phyloP scores from a whole-genome alignment of 345 rosid genomes.

The Leavenworthia alabamica region DNA sequence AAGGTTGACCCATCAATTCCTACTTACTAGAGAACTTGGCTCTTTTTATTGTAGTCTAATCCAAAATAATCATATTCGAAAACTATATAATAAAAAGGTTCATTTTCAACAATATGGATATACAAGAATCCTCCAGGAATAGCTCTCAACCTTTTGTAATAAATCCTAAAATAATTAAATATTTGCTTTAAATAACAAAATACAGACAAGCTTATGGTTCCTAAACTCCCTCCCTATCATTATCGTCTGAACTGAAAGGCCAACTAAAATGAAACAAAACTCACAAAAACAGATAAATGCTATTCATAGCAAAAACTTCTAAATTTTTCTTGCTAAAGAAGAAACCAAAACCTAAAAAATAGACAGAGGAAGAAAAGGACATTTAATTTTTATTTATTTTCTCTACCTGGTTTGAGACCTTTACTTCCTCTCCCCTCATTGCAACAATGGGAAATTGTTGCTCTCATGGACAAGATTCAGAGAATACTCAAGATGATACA shows the following conservation, averaged over 20 bases:
- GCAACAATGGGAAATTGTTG: constrained; percentile 72
- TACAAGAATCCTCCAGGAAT: constrained; percentile 17
- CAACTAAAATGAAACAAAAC: constrained; percentile 1
- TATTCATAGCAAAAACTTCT: constrained; percentile 19
- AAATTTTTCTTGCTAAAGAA: constrained; percentile 24
- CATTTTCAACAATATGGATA: constrained; percentile 3
- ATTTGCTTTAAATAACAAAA: constrained; percentile 20
- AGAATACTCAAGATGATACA: constrained; percentile 26
- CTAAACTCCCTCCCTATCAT: constrained; percentile 26
- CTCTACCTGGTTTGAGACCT: constrained; percentile 12
- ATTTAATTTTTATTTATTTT: background rate
- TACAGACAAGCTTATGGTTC: constrained; percentile 15
- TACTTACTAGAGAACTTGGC: constrained; percentile 34
- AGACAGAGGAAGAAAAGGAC: constrained; percentile 23
- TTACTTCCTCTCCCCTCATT: constrained; percentile 27
- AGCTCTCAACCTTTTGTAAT: constrained; percentile 23
- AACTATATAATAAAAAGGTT: background rate
- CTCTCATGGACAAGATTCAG: constrained; percentile 41
- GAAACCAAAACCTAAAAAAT: constrained; percentile 21
- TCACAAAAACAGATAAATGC: constrained; percentile 20
- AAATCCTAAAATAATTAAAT: constrained; percentile 16
- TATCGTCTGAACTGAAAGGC: constrained; percentile 9
- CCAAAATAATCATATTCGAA: background rate
- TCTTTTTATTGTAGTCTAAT: background rate
- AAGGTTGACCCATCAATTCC: constrained; percentile 74